Evolutionary conservation across 352 stramenopile genomes (phyloP).

Genomic region (Globisporangium recalcitrans): DNA sequence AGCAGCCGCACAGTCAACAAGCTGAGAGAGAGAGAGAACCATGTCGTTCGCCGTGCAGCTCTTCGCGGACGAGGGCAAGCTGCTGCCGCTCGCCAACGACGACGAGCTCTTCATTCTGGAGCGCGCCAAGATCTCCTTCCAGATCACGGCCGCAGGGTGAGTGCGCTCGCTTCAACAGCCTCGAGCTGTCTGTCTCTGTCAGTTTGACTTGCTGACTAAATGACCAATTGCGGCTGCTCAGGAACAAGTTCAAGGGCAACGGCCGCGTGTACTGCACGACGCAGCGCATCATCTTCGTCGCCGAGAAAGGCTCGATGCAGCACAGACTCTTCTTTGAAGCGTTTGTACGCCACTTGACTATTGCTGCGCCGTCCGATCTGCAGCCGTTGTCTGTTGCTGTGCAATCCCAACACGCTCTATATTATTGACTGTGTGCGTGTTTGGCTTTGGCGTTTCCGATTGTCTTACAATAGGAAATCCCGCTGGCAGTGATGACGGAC

Average conservation of each 20-base stretch:
- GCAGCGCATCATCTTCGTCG: conserved; percentile 80
- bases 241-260: conserved; percentile 64
- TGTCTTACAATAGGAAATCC: conserved; percentile 46
- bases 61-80: conserved; percentile 67
- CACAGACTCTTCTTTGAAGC: conserved; percentile 65
- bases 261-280: conserved; percentile 84
- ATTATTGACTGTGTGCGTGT: not conserved
- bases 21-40: not conserved
- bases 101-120: conserved; percentile 84
- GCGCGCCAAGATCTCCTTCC: conserved; percentile 72
- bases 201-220: not conserved
- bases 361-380: not conserved
- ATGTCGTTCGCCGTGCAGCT: conserved; percentile 76
- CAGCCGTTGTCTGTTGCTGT: not conserved
- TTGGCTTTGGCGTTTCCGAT: too few species aligned
- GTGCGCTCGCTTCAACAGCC: conserved; percentile 8
- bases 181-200: not conserved
- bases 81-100: conserved; percentile 72
- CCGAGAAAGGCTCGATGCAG: conserved; percentile 61
- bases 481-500: conserved; percentile 67
- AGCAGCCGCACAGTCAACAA: not conserved
- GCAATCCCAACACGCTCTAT: not conserved
- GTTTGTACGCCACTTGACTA: conserved; percentile 38
- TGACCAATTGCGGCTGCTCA: conserved; percentile 12
- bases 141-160: conserved; percentile 53